phyloP scores from a whole-genome alignment of 768 basidiomycete genomes.

The Tephrocybe sp. region DNA sequence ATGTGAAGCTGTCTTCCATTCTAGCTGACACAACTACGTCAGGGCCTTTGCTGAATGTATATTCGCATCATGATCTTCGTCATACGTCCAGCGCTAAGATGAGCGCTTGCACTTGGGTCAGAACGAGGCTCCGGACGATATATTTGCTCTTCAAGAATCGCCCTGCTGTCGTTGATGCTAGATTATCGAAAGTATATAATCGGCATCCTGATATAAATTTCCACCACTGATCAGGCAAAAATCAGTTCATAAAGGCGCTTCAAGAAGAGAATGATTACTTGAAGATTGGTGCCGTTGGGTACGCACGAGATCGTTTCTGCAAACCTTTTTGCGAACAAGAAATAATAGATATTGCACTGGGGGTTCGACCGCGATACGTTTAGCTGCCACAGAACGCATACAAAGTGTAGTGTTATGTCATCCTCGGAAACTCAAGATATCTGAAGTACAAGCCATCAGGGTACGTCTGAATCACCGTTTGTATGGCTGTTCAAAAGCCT shows the following conservation, averaged over 20 bases:
- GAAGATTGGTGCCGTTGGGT: constrained; percentile 46
- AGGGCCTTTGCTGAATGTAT: constrained; percentile 1
- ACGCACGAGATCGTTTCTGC: constrained; percentile 2
- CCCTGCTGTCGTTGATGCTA: constrained; percentile 29
- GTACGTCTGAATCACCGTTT: constrained; percentile 14
- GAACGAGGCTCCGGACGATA: constrained; percentile 25
- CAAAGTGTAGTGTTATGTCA: constrained; percentile 43
- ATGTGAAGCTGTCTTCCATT: background rate
- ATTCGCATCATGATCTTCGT: constrained; percentile 19
- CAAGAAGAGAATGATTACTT: constrained; percentile 40
- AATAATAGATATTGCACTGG: constrained; percentile 43
- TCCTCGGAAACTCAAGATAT: constrained; percentile 33
- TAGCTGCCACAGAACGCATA: constrained; percentile 35
- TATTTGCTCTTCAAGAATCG: constrained; percentile 30
- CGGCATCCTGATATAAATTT: constrained; percentile 3
- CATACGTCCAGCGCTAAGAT: constrained; percentile 33
- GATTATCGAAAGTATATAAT: constrained; percentile 30
- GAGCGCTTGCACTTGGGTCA: constrained; percentile 26
- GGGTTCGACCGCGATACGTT: constrained; percentile 34
- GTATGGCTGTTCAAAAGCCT: too few relatives aligned
- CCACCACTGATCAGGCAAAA: background rate
- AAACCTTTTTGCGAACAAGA: background rate
- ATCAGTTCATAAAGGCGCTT: constrained; percentile 38
- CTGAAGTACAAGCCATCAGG: constrained; percentile 36
- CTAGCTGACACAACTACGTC: background rate